Base-by-base conservation (phyloP, 2,329 filamentous ascomycete species). In the Fusarium anguioides region DNA sequence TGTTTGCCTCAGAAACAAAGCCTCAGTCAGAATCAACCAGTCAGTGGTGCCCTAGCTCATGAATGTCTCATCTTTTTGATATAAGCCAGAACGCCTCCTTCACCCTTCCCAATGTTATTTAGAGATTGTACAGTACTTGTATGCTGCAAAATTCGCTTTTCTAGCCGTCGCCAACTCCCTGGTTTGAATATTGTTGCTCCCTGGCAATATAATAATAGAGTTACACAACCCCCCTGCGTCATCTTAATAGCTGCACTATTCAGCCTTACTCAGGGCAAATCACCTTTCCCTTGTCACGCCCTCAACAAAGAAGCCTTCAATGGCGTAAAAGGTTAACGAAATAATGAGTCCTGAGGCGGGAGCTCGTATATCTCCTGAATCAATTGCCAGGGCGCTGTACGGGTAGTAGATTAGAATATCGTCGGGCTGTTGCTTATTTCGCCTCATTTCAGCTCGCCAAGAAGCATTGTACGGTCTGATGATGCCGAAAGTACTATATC, bases 391-490 rank as follows among this genome's bases (percentile, higher is more conserved):
- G 40, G 48, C 55, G 37, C 42, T 21, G 21, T 27, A 41, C 46
- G 24, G 18, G 35, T 45, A 29, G 46, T 54, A 45, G 29, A 64
- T 62, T 51, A 42, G 36, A 60, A 64, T 71, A 55, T 37, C 18
- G 49, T 37, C 18, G 49, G 48, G 40, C 40, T 49, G 86, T 88
- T 84, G 84, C 42, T 17, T 18, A 24, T 40, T n/a, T 23, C 21
- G 12, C 11, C 90, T 82, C 75, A 80, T 66, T 79, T 79, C 61
- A 97, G 81, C 80, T 97, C 94, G 60, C 94, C 94, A 8, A 97
- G 84, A 68, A 97, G 84, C 75, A 97, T 85, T 40, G 87, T 95
- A 47, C 92, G 88, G 81, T 97, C 94, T n/a, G 94, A 96, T 10
- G 93, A 97, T 26, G 90, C 93, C 54, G 94, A 96, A 40, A 97